phyloP scores from a whole-genome alignment of 2,329 filamentous ascomycete species.

The Neopestalotiopsis sp. region DNA sequence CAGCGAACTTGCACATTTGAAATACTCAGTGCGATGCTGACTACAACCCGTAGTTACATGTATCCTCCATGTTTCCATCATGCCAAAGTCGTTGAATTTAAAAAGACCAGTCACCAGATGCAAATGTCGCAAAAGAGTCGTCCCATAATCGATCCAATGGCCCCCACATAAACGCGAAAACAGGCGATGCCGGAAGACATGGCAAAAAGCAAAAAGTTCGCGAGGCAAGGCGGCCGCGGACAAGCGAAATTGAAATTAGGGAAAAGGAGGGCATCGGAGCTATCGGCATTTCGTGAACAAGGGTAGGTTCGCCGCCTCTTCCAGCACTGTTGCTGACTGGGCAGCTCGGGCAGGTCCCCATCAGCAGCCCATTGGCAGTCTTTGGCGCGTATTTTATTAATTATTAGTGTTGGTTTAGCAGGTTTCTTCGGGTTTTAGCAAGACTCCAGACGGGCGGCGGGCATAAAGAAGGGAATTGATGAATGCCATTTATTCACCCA shows the following conservation, averaged over 20 bases:
- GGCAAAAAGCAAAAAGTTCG: constrained; percentile 6
- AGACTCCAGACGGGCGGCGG: too few relatives aligned
- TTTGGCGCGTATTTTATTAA: neutral
- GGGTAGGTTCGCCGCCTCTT: neutral
- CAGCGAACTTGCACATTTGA: neutral
- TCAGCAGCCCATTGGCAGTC: neutral
- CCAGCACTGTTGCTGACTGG: neutral
- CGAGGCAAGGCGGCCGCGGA: constrained; percentile 2
- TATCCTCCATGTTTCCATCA: neutral
- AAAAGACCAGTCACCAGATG: neutral
- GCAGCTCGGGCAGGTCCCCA: neutral
- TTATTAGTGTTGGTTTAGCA: constrained; percentile 1
- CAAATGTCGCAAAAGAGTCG: constrained; percentile 9
- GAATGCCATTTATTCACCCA: neutral
- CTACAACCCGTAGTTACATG: neutral
- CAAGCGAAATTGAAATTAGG: constrained; percentile 15
- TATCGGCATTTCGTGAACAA: constrained; percentile 9
- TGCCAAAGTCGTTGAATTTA: neutral
- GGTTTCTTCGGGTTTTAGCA: neutral
- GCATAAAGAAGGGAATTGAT: neutral
- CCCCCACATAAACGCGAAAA: constrained; percentile 9
- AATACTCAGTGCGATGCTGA: neutral
- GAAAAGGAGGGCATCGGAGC: constrained; percentile 14
- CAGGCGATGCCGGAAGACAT: constrained; percentile 10
- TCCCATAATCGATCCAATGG: constrained; percentile 6